phyloP scores from a whole-genome alignment of 495 filamentous ascomycete genomes.

The Talaromyces proteolyticus region DNA sequence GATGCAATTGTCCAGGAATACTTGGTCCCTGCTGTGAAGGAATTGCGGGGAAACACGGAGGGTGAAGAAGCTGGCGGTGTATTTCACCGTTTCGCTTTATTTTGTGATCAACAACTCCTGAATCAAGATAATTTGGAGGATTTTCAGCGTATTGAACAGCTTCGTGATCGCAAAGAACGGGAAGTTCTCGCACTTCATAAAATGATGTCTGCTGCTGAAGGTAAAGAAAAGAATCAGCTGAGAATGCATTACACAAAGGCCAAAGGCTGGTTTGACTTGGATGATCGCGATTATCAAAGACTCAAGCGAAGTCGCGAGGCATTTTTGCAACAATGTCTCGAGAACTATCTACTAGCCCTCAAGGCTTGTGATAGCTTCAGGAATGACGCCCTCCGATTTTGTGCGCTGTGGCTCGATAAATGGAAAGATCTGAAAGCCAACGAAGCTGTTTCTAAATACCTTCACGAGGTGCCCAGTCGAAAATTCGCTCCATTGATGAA shows the following conservation, averaged over 20 bases:
- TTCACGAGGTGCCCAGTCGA: slow-evolving; percentile 70
- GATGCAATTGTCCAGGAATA: slow-evolving; percentile 83
- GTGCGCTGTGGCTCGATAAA: slow-evolving; percentile 87
- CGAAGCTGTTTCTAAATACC: slow-evolving; percentile 61
- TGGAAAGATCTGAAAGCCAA: slow-evolving; percentile 68
- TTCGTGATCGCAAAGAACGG: slow-evolving; percentile 73
- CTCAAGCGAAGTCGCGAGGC: slow-evolving; percentile 67
- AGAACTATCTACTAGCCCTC: slow-evolving; percentile 87
- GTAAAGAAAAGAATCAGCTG: slow-evolving; percentile 44
- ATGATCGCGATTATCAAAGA: slow-evolving; percentile 79
- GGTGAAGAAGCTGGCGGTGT: slow-evolving; percentile 78
- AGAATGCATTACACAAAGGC: slow-evolving; percentile 52
- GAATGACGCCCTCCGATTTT: slow-evolving; percentile 88
- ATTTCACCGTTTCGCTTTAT: slow-evolving; percentile 89
- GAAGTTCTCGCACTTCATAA: slow-evolving; percentile 65
- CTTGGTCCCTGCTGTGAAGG: slow-evolving; percentile 73
- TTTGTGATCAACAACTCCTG: slow-evolving; percentile 89
- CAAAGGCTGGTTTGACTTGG: slow-evolving; percentile 83
- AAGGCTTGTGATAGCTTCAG: slow-evolving; percentile 81
- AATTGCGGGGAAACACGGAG: slow-evolving; percentile 61
- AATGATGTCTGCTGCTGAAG: slow-evolving; percentile 43
- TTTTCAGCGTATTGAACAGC: slow-evolving; percentile 68
- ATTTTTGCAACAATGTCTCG: slow-evolving; percentile 80
- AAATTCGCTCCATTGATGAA: slow-evolving; percentile 96
- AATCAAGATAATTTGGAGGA: slow-evolving; percentile 82